phyloP scores from a whole-genome alignment of 768 basidiomycete species.

The Tricholoma hemisulphureum region DNA sequence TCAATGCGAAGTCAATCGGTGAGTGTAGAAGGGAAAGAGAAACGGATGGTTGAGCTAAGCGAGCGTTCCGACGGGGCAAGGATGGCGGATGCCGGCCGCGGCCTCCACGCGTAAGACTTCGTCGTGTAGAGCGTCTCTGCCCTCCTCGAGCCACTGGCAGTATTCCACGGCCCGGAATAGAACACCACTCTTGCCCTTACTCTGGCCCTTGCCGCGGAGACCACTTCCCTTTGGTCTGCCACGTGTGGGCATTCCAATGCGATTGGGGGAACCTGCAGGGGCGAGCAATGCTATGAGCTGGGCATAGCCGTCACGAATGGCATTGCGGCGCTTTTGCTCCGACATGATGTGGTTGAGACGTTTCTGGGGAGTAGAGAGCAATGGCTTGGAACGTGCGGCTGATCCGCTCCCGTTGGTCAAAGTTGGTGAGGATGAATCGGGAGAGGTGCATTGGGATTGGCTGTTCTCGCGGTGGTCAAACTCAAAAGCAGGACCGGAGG shows the following conservation, averaged over 20 bases:
- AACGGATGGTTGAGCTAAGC: not conserved
- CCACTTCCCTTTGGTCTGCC: conserved; percentile 82
- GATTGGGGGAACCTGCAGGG: conserved; percentile 66
- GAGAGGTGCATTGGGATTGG: conserved; percentile 25
- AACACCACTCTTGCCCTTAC: conserved; percentile 88
- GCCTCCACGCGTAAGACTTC: conserved; percentile 71
- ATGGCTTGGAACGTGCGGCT: conserved; percentile 49
- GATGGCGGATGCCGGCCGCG: conserved; percentile 54
- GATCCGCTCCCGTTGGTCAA: conserved; percentile 5
- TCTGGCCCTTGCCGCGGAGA: conserved; percentile 60
- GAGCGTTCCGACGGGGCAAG: conserved; percentile 8
- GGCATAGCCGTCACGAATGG: conserved; percentile 86
- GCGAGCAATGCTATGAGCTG: conserved; percentile 81
- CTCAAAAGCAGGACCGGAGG: conserved; percentile 18
- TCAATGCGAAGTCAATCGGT: not conserved
- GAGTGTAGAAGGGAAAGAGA: not conserved
- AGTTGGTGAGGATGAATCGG: conserved; percentile 29
- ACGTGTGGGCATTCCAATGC: conserved; percentile 71
- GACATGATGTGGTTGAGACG: conserved; percentile 92
- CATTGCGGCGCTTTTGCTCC: conserved; percentile 90
- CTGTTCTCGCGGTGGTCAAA: conserved; percentile 21
- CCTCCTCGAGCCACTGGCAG: conserved; percentile 83
- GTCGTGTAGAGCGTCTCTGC: conserved; percentile 62
- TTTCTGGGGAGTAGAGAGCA: conserved; percentile 82
- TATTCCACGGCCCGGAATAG: conserved; percentile 86